Conservation (phyloP, 2,329 filamentous ascomycete species). For the Paraphaeosphaeria minitans region DNA sequence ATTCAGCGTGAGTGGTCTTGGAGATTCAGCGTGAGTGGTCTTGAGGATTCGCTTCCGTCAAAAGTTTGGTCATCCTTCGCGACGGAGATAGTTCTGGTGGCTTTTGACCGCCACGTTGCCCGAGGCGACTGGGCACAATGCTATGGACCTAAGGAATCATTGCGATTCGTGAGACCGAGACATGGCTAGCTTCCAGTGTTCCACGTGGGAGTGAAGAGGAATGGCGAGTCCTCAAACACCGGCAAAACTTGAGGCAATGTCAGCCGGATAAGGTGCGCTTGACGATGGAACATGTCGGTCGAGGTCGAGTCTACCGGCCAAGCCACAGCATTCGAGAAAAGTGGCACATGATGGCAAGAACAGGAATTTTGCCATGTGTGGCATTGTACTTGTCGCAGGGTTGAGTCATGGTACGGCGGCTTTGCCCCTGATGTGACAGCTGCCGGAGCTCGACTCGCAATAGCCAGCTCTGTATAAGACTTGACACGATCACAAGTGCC, state of each 20-base stretch:
- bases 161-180: neutral
- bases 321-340: neutral
- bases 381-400: neutral
- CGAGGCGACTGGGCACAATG: neutral
- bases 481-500: conserved; percentile 15
- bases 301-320: neutral
- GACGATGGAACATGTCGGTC: neutral
- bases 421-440: neutral
- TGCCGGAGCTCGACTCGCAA: conserved; percentile 20
- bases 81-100: neutral
- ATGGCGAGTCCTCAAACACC: neutral
- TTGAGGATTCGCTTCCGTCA: neutral
- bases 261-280: conserved; percentile 6
- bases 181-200: neutral
- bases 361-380: neutral
- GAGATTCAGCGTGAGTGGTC: neutral
- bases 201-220: neutral
- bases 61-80: neutral
- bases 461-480: conserved; percentile 13
- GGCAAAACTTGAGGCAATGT: conserved; percentile 5
- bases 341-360: neutral
- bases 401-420: neutral
- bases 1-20: neutral
- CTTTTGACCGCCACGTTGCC: neutral
- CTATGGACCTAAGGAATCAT: neutral